Percentiles rank a stretch among this genome's conserved stretches.
These are phyloP conservation scores for Agarophyton chilense DNA, from an alignment of 23 red algal species.

Conservation along the genomic window DNA sequence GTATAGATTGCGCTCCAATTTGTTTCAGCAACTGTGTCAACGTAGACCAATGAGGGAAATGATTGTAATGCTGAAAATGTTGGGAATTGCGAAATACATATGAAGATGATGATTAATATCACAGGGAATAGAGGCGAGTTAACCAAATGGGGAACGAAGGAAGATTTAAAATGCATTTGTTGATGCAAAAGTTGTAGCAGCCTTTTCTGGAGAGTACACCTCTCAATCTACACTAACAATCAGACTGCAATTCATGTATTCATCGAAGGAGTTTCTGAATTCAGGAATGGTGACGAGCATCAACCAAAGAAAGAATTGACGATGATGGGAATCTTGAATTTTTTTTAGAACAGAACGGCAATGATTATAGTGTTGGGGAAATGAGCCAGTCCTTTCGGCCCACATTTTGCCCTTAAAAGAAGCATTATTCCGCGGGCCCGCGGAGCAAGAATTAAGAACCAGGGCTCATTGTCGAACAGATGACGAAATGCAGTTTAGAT, in stretches of 20 bases:
- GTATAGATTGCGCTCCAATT: slow-evolving; percentile 26
- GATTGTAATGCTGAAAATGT: neutral
- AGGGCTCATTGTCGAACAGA: too few relatives aligned
- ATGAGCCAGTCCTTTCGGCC: neutral
- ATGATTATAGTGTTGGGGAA: neutral
- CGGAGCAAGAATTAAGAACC: neutral
- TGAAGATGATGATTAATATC: neutral
- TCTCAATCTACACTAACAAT: neutral
- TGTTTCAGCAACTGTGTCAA: slow-evolving; percentile 26
- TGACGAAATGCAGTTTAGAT: too few relatives aligned
- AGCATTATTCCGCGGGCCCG: neutral
- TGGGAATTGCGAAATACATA: neutral
- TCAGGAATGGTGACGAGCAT: neutral
- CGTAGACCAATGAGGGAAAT: slow-evolving; percentile 4
- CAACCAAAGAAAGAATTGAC: neutral
- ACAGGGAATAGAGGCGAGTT: slow-evolving; percentile 1
- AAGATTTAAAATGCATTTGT: neutral
- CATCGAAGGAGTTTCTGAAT: neutral
- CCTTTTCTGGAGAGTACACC: neutral
- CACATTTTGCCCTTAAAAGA: neutral
- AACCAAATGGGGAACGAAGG: neutral
- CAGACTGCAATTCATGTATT: neutral
- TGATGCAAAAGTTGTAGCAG: neutral
- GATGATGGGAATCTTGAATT: neutral
- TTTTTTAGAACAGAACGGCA: neutral